Conservation (phyloP, 257 asterid genomes). For the Plectranthus barbatus region DNA sequence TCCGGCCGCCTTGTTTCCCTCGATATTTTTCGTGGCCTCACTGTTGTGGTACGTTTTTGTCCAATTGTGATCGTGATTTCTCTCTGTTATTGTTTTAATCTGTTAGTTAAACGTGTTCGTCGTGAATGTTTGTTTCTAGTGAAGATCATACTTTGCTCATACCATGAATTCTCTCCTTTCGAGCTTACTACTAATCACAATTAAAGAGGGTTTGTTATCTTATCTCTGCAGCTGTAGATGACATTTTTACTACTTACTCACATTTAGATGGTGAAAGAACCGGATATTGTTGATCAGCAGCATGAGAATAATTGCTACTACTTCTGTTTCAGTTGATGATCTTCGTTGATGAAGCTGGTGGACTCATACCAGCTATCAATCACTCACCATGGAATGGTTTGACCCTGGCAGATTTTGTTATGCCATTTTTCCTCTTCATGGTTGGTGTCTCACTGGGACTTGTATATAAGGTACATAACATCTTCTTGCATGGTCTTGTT, state of each 20-base stretch:
- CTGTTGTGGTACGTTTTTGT: constrained; percentile 33
- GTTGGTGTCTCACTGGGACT: constrained; percentile 70
- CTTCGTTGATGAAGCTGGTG: constrained; percentile 60
- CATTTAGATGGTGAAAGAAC: not conserved
- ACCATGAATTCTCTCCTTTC: not conserved
- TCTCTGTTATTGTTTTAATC: not conserved
- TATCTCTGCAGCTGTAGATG: too few relatives aligned
- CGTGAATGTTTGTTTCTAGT: not conserved
- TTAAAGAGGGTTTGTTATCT: too few relatives aligned
- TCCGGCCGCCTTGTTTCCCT: constrained; percentile 46
- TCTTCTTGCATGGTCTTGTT: not conserved
- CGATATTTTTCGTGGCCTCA: constrained; percentile 52
- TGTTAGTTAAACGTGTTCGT: not conserved
- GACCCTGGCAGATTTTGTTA: constrained; percentile 68
- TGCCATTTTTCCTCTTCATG: constrained; percentile 76
- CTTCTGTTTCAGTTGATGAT: constrained; percentile 52
- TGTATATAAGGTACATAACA: constrained; percentile 47
- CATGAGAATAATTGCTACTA: not conserved
- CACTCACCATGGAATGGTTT: constrained; percentile 75
- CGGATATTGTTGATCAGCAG: not conserved
- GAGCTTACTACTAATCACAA: not conserved
- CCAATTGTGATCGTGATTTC: not conserved
- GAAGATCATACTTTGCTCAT: not conserved
- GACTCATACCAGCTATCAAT: constrained; percentile 52
- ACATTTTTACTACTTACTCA: not conserved